Conservation (phyloP, 2,329 filamentous ascomycete genomes). For the Madurella mycetomatis region DNA sequence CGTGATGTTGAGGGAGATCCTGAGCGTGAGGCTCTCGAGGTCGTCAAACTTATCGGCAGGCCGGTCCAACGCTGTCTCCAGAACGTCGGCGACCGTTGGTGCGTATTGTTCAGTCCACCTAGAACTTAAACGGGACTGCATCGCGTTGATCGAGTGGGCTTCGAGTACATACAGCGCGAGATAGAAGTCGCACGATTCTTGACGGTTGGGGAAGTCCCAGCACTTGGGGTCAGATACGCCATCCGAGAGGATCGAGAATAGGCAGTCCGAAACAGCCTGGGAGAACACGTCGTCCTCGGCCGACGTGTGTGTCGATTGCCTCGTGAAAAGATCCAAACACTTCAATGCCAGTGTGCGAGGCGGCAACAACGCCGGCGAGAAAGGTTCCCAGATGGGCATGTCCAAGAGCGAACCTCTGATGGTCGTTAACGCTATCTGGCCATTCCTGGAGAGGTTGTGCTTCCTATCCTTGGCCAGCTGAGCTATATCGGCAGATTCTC, state of each 20-base stretch:
- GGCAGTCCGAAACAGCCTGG: slow-evolving; percentile 41
- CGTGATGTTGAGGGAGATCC: slow-evolving; percentile 77
- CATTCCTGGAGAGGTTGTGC: slow-evolving; percentile 64
- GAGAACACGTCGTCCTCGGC: slow-evolving; percentile 48
- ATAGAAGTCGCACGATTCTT: slow-evolving; percentile 38
- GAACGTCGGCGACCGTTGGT: slow-evolving; percentile 46
- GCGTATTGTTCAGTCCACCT: slow-evolving; percentile 49
- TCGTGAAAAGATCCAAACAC: slow-evolving; percentile 55
- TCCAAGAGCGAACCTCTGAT: slow-evolving; percentile 51
- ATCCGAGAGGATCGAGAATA: slow-evolving; percentile 44
- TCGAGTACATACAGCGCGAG: slow-evolving; percentile 50
- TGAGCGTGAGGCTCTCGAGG: slow-evolving; percentile 50
- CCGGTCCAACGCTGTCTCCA: slow-evolving; percentile 38
- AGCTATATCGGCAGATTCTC: slow-evolving; percentile 51
- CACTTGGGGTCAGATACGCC: slow-evolving; percentile 31
- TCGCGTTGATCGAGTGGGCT: slow-evolving; percentile 46
- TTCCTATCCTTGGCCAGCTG: slow-evolving; percentile 59
- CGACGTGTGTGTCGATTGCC: slow-evolving; percentile 45
- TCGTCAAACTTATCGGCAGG: slow-evolving; percentile 36
- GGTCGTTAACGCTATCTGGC: slow-evolving; percentile 50
- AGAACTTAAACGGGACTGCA: slow-evolving; percentile 39
- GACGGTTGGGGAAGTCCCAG: slow-evolving; percentile 35
- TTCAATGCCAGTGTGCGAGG: slow-evolving; percentile 61
- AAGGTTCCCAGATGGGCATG: slow-evolving; percentile 57
- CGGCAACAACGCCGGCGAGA: slow-evolving; percentile 48